Percentiles rank a stretch among this genome's conserved stretches.
Evolutionary conservation across 1,284 basidiomycete species (phyloP).

Genomic region (Pyrrhoderma lamaoense): DNA sequence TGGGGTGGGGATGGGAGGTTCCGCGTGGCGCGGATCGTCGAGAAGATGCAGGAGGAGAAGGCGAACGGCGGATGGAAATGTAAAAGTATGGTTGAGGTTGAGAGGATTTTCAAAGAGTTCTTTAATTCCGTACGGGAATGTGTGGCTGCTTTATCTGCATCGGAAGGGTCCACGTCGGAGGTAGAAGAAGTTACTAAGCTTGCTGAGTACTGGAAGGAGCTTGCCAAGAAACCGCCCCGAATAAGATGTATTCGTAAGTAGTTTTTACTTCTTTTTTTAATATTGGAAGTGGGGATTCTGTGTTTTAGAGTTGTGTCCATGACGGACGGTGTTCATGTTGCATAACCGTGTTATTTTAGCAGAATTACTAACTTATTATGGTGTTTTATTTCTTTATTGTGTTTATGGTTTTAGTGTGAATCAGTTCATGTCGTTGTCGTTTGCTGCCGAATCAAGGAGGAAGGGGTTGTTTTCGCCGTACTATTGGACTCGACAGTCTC

Average conservation of each 20-base stretch:
- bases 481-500: slow-evolving; percentile 53
- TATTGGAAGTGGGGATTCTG: background rate
- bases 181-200: slow-evolving; percentile 37
- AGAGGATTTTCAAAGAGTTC: slow-evolving; percentile 44
- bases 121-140: slow-evolving; percentile 35
- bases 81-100: slow-evolving; percentile 36
- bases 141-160: background rate
- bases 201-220: slow-evolving; percentile 23
- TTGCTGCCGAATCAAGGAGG: slow-evolving; percentile 63
- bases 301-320: background rate
- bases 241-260: slow-evolving; percentile 57
- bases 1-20: slow-evolving; percentile 58
- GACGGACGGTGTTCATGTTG: too few species aligned
- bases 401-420: slow-evolving; percentile 47
- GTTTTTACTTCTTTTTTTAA: slow-evolving; percentile 1
- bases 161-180: slow-evolving; percentile 31
- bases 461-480: slow-evolving; percentile 67
- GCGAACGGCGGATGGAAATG: slow-evolving; percentile 40
- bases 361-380: background rate
- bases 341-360: too few species aligned
- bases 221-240: slow-evolving; percentile 25
- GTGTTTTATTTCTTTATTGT: background rate
- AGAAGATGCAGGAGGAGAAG: slow-evolving; percentile 34
- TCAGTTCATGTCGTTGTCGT: slow-evolving; percentile 70
- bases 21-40: slow-evolving; percentile 36